Conservation (phyloP, 257 asterid genomes). For the Leptodermis oblonga region DNA sequence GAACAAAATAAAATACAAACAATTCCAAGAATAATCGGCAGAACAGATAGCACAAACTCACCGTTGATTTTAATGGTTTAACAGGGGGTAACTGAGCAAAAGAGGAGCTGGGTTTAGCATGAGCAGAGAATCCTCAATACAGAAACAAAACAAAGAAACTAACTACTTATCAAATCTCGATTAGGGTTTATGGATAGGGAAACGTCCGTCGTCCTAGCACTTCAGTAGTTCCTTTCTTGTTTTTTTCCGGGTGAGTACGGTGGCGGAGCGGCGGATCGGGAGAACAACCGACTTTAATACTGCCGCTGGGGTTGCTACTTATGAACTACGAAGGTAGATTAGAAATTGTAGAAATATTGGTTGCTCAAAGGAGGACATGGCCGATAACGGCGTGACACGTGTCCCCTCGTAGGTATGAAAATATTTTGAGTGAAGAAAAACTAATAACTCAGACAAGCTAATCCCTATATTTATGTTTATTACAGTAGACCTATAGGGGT, state of each 20-base stretch:
- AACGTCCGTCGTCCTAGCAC: background rate
- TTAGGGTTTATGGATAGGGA: background rate
- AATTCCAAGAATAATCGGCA: background rate
- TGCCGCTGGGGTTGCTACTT: background rate
- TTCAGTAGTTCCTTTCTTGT: background rate
- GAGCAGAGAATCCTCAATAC: background rate
- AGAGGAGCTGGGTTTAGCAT: background rate
- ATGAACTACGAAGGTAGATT: background rate
- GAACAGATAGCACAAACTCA: background rate
- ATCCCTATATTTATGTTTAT: no score
- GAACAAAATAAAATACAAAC: background rate
- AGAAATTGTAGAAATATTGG: background rate
- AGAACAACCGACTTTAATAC: no score
- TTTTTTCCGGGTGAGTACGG: background rate
- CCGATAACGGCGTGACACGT: slow-evolving; percentile 6
- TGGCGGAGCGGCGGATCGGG: background rate
- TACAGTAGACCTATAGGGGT: no score
- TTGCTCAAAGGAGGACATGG: background rate
- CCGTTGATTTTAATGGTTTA: background rate
- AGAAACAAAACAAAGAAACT: background rate
- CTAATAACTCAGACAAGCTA: no score
- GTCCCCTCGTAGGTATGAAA: background rate
- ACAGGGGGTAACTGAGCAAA: slow-evolving; percentile 3
- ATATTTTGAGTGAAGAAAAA: no score
- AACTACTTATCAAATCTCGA: background rate